These are phyloP conservation scores for Ramaria rubella DNA, from an alignment of 768 basidiomycete genomes.

Conservation along the genomic window DNA sequence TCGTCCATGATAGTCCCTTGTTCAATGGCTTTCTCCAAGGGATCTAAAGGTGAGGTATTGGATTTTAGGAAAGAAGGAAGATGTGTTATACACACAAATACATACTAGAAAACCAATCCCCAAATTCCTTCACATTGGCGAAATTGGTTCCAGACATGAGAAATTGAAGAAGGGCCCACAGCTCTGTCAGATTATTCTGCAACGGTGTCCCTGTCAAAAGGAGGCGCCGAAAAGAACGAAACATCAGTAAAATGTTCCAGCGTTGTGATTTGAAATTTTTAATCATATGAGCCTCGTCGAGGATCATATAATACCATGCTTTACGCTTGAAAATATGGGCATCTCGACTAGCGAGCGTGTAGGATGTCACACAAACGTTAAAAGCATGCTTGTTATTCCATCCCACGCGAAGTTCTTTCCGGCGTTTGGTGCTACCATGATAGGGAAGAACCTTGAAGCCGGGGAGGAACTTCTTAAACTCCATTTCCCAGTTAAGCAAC, in stretches of 20 bases:
- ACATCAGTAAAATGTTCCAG: slow-evolving; percentile 88
- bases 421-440: slow-evolving; percentile 82
- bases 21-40: slow-evolving; percentile 90
- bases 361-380: slow-evolving; percentile 93
- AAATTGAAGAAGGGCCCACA: slow-evolving; percentile 95
- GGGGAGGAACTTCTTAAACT: slow-evolving; percentile 93
- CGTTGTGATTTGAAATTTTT: slow-evolving; percentile 93
- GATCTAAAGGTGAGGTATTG: slow-evolving; percentile 45
- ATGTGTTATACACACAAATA: slow-evolving; percentile 9
- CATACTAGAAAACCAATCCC: slow-evolving; percentile 94
- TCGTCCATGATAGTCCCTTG: slow-evolving; percentile 69
- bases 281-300: slow-evolving; percentile 97
- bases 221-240: slow-evolving; percentile 77
- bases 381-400: slow-evolving; percentile 88
- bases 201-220: slow-evolving; percentile 94
- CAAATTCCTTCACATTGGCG: slow-evolving; percentile 89
- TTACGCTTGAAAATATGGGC: slow-evolving; percentile 89
- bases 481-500: slow-evolving; percentile 93
- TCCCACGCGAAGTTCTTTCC: slow-evolving; percentile 83
- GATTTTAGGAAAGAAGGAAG: not conserved
- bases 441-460: slow-evolving; percentile 84
- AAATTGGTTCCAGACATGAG: slow-evolving; percentile 86
- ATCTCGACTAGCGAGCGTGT: slow-evolving; percentile 87
- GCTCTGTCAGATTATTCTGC: slow-evolving; percentile 92
- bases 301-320: slow-evolving; percentile 92